Percentiles rank a stretch among this genome's conserved stretches.
Evolutionary conservation across 176 grass and related monocot species (phyloP).

Genomic region (Oryza brachyantha): DNA sequence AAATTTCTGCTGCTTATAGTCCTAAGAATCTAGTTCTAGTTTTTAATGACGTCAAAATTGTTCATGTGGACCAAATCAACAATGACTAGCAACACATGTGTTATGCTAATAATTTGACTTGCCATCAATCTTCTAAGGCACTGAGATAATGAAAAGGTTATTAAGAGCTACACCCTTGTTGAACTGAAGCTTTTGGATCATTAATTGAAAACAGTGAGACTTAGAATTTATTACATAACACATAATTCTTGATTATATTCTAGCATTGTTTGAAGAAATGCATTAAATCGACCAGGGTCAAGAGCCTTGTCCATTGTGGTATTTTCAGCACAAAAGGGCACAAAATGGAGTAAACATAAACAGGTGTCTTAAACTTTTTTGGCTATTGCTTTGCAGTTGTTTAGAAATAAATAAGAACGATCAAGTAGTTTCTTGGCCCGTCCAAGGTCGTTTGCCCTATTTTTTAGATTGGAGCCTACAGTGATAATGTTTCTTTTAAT

Average conservation of each 20-base stretch:
- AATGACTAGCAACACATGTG: too few species aligned
- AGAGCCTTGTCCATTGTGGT: not conserved
- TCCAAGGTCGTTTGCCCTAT: not conserved
- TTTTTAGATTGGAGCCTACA: not conserved
- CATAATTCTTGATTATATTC: not conserved
- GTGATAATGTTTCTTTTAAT: not conserved
- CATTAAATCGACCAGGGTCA: not conserved
- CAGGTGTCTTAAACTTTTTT: not conserved
- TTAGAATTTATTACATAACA: not conserved
- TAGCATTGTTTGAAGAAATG: not conserved
- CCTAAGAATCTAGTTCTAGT: not conserved
- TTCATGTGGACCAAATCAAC: not conserved
- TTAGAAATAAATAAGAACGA: not conserved
- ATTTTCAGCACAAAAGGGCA: not conserved
- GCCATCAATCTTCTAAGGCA: too few species aligned
- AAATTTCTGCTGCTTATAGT: constrained; percentile 2
- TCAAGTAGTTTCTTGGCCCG: not conserved
- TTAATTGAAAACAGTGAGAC: not conserved
- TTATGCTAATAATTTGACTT: too few species aligned
- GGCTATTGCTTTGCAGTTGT: not conserved
- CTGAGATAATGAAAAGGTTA: too few species aligned
- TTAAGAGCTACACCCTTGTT: too few species aligned
- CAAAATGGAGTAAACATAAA: not conserved
- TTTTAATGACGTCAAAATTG: not conserved
- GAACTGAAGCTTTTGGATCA: not conserved